phyloP scores from a whole-genome alignment of 805 yeast species.

The Candida sanyiensis region DNA sequence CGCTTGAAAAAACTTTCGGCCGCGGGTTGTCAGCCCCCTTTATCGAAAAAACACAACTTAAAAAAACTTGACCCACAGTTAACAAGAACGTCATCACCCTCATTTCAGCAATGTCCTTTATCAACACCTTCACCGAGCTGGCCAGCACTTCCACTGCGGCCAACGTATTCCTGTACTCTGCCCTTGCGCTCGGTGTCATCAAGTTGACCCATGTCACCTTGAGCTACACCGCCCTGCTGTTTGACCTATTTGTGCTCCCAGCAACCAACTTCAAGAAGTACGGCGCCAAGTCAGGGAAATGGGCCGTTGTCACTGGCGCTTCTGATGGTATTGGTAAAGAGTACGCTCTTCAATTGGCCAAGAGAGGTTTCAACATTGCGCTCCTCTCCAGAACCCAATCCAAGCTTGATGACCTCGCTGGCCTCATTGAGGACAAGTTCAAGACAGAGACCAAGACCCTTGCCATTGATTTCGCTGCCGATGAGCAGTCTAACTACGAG shows the following conservation, averaged over 20 bases:
- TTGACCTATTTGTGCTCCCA: constrained; percentile 61
- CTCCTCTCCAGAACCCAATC: constrained; percentile 79
- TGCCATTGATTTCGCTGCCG: constrained; percentile 75
- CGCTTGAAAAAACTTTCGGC: too few species aligned
- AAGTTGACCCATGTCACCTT: constrained; percentile 49
- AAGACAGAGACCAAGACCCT: constrained; percentile 58
- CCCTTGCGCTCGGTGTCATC: constrained; percentile 56
- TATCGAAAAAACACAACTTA: too few species aligned
- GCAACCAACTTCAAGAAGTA: constrained; percentile 53
- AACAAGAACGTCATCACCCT: too few species aligned
- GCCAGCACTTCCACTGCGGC: constrained; percentile 9
- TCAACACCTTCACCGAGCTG: constrained; percentile 11
- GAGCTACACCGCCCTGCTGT: constrained; percentile 46
- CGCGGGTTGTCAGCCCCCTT: too few species aligned
- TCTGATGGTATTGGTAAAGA: constrained; percentile 98
- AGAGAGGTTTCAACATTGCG: constrained; percentile 75
- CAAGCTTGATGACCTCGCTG: constrained; percentile 62
- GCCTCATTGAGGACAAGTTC: constrained; percentile 55
- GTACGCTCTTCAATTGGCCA: constrained; percentile 79
- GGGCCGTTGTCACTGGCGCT: constrained; percentile 98
- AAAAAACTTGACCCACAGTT: too few species aligned
- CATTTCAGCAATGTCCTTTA: constrained; percentile 16
- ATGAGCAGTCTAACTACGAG: constrained; percentile 51
- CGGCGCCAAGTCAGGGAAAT: constrained; percentile 66
- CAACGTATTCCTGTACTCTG: constrained; percentile 30